phyloP scores from a whole-genome alignment of 116 monocot species.

The Iris pallida region DNA sequence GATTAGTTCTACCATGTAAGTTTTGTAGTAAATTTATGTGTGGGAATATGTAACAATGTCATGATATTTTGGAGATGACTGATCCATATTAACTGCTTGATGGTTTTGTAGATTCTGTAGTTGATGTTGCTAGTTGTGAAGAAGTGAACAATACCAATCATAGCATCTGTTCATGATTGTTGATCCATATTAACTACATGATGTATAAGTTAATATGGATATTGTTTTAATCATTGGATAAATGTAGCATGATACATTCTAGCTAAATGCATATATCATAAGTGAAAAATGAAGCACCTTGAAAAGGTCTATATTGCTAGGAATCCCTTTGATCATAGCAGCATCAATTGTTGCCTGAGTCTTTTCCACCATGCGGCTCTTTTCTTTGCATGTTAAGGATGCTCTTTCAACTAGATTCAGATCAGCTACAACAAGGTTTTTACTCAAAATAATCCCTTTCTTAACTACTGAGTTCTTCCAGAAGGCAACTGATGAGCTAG shows the following conservation, averaged over 20 bases:
- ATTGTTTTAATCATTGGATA: too few relatives aligned
- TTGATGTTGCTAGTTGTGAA: too few relatives aligned
- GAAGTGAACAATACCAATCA: too few relatives aligned
- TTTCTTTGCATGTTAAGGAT: slow-evolving; percentile 67
- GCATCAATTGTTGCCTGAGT: slow-evolving; percentile 91
- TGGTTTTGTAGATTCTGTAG: too few relatives aligned
- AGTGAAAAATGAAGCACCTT: slow-evolving; percentile 44
- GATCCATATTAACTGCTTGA: too few relatives aligned
- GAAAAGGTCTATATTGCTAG: slow-evolving; percentile 97
- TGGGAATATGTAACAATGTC: too few relatives aligned
- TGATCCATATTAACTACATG: too few relatives aligned
- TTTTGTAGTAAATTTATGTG: too few relatives aligned
- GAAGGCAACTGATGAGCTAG: slow-evolving; percentile 55
- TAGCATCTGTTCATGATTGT: too few relatives aligned
- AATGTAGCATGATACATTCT: neutral
- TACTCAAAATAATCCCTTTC: slow-evolving; percentile 69
- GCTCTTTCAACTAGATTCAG: slow-evolving; percentile 71
- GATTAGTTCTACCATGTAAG: too few relatives aligned
- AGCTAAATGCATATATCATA: neutral
- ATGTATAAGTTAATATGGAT: too few relatives aligned
- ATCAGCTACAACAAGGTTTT: slow-evolving; percentile 78
- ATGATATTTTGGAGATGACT: too few relatives aligned
- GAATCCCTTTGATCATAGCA: slow-evolving; percentile 92
- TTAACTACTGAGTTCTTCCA: slow-evolving; percentile 64
- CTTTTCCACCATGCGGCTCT: slow-evolving; percentile 63